Evolutionary conservation across 495 filamentous ascomycete species (phyloP), one percentile per base, ranked within the genome.

Genomic region (Penicillium lagena): DNA sequence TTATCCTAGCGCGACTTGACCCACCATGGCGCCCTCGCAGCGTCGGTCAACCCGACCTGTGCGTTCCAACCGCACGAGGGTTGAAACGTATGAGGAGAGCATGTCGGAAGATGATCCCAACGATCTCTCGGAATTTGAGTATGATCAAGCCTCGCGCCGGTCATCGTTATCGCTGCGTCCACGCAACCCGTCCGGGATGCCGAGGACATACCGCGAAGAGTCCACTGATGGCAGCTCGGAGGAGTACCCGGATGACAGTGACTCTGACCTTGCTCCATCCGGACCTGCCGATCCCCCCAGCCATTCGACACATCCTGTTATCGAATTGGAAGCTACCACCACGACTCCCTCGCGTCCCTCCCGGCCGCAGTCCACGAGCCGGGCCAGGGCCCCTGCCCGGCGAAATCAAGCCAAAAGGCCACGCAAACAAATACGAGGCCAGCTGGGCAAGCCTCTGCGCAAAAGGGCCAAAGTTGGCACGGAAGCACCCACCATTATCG

Each of bases 201-300:
- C 54, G 8, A 45, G 39, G 12, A 64, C 67, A 12, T 76, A 76
- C 51, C 69, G 71, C 4, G 72, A 76, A 46, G 58, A 64, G n/a
- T 66, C 68, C 2, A 64, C 60, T 4, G 72, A 73, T 46, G 61
- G 54, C 37, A 54, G 55, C 9, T 46, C 59, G 9, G 55, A 58
- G 1, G 51, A 44, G 27, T 12, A 28, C 0, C 33, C 36, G 11
- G 47, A 44, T 39, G 43, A 51, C 9, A 38, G 40, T 11, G 51
- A 52, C 31, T 42, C 45, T 9, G 51, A 54, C 37, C 22, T 33
- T 14, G 42, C 50, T 1, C 32, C 33, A 9, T 14, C 46, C 7
- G n/a, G 39, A 9, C 43, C 50, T 9, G 29, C 30, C 22, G 49
- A 55, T 11, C 12, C 42, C 7, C 40, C 47, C 13, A 36, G 36